A percentile compares a stretch with the other conserved stretches of the same genome.
Evolutionary conservation across 768 basidiomycete genomes (phyloP).

Genomic region (Cubamyces sp.): DNA sequence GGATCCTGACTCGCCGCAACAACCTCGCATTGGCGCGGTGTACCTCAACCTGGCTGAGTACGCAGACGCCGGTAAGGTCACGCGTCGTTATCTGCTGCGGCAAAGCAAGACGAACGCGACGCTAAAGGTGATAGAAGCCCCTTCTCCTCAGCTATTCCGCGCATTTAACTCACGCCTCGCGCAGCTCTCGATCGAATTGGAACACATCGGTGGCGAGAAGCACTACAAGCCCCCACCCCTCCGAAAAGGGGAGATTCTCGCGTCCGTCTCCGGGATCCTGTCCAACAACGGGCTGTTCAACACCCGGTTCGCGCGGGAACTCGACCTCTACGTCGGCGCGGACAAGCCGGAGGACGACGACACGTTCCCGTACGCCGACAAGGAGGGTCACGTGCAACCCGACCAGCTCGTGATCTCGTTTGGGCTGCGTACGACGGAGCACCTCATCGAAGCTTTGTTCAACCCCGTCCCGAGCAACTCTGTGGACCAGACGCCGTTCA

Average conservation of each 20-base stretch:
- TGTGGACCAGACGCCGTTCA: slow-evolving; percentile 32
- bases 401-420: slow-evolving; percentile 51
- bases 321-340: slow-evolving; percentile 46
- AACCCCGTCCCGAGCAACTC: slow-evolving; percentile 56
- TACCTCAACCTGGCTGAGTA: slow-evolving; percentile 79
- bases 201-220: slow-evolving; percentile 56
- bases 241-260: slow-evolving; percentile 73
- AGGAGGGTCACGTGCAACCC: slow-evolving; percentile 33
- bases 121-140: slow-evolving; percentile 53
- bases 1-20: slow-evolving; percentile 57
- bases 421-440: slow-evolving; percentile 69
- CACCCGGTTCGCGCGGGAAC: slow-evolving; percentile 50
- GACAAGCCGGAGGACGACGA: slow-evolving; percentile 22
- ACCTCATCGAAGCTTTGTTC: slow-evolving; percentile 78
- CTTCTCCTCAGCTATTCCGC: background rate
- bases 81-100: slow-evolving; percentile 66
- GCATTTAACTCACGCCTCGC: background rate
- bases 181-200: slow-evolving; percentile 64
- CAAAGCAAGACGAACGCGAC: slow-evolving; percentile 83
- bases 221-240: slow-evolving; percentile 67
- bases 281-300: slow-evolving; percentile 51
- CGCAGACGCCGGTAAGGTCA: slow-evolving; percentile 58
- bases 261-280: slow-evolving; percentile 65
- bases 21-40: slow-evolving; percentile 66
- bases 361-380: slow-evolving; percentile 23